phyloP scores from a whole-genome alignment of 306 rosid species.

The Ormosia emarginata region DNA sequence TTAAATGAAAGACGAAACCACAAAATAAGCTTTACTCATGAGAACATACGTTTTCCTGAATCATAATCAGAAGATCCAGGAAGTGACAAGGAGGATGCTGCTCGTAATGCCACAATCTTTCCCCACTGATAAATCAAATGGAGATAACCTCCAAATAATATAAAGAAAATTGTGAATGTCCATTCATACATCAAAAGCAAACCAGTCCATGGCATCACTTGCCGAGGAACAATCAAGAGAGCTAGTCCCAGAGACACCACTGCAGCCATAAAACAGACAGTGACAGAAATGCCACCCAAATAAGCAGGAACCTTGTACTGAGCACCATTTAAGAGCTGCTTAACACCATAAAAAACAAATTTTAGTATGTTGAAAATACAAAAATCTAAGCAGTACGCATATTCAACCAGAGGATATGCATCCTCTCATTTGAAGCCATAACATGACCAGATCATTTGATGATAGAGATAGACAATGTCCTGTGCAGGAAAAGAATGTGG shows the following conservation, averaged over 20 bases:
- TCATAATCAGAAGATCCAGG: constrained; percentile 63
- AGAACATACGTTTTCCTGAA: constrained; percentile 73
- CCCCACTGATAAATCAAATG: constrained; percentile 78
- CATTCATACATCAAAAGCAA: constrained; percentile 96
- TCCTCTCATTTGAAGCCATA: constrained; percentile 17
- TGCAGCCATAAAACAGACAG: constrained; percentile 62
- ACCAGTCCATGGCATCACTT: constrained; percentile 98
- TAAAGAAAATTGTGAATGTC: constrained; percentile 76
- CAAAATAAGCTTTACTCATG: background rate
- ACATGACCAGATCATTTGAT: constrained; percentile 6
- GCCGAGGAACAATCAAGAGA: constrained; percentile 74
- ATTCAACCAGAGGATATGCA: constrained; percentile 8
- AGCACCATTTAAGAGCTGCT: constrained; percentile 38
- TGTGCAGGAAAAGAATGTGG: background rate
- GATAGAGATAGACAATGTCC: background rate
- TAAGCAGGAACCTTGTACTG: constrained; percentile 72
- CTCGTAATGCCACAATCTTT: constrained; percentile 48
- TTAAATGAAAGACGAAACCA: constrained; percentile 6
- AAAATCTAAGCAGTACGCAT: background rate
- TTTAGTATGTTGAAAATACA: constrained; percentile 16
- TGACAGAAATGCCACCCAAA: constrained; percentile 75
- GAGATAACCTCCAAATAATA: constrained; percentile 78
- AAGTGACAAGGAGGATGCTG: constrained; percentile 42
- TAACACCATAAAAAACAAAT: constrained; percentile 27
- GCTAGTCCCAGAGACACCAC: constrained; percentile 60